A percentile compares a stretch with the other conserved stretches of the same genome.
phyloP scores from a whole-genome alignment of 1,284 basidiomycete species.

The Trichosporon asahii region DNA sequence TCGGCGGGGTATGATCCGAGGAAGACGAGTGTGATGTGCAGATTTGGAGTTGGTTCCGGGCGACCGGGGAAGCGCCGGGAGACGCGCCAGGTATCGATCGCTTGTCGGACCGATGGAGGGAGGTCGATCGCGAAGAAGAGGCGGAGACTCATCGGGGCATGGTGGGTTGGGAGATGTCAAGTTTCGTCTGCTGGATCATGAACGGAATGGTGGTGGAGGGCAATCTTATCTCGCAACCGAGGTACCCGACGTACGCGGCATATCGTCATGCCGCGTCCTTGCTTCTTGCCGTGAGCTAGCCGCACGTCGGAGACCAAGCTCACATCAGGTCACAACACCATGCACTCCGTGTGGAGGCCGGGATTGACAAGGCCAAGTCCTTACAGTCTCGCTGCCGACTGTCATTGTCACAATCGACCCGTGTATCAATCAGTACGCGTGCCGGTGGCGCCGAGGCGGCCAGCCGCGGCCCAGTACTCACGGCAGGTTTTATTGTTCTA shows the following conservation, averaged over 20 bases:
- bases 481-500: background rate
- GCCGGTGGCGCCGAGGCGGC: too few relatives aligned
- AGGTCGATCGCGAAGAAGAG: conserved; percentile 14
- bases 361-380: too few relatives aligned
- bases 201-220: background rate
- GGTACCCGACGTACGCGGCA: background rate
- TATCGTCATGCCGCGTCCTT: too few relatives aligned
- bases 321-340: too few relatives aligned
- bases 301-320: too few relatives aligned
- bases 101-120: background rate
- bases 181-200: background rate
- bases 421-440: too few relatives aligned
- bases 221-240: background rate
- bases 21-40: conserved; percentile 15
- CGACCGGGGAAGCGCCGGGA: background rate
- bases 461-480: background rate
- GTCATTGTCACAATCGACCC: too few relatives aligned
- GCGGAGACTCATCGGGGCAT: background rate
- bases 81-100: background rate
- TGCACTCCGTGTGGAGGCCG: too few relatives aligned
- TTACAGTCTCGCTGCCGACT: too few relatives aligned
- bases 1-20: conserved; percentile 1
- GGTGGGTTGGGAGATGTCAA: background rate
- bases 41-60: background rate
- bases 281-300: background rate